These are phyloP conservation scores for Bacidia gigantensis DNA, from an alignment of 495 filamentous ascomycete species.

Conservation along the genomic window DNA sequence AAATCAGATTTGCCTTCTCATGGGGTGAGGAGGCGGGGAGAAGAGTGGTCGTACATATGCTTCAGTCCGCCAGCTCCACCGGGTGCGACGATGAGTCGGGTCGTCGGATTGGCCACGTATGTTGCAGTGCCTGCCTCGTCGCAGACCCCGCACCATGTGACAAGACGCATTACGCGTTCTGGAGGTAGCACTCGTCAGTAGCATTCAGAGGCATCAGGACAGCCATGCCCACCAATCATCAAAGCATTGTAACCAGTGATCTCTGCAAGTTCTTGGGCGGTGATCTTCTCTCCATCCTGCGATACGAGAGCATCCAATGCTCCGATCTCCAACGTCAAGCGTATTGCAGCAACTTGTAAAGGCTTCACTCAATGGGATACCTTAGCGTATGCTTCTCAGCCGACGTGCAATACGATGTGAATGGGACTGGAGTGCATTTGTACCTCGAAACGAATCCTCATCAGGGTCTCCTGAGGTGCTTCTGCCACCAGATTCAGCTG, in stretches of 20 bases:
- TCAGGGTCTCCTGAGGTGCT: constrained; percentile 18
- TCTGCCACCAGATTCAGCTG: constrained; percentile 18
- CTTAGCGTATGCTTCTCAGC: neutral
- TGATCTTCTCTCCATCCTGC: constrained; percentile 7
- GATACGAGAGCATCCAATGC: constrained; percentile 1
- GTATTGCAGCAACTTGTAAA: constrained; percentile 4
- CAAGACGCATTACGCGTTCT: constrained; percentile 13
- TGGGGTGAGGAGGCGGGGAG: neutral
- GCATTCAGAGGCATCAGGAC: neutral
- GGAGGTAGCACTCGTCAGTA: constrained; percentile 5
- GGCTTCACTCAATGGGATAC: neutral
- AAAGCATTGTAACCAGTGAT: constrained; percentile 4
- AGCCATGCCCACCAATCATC: constrained; percentile 6
- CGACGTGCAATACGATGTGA: neutral
- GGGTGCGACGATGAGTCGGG: constrained; percentile 14
- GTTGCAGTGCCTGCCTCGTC: constrained; percentile 15
- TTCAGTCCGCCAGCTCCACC: constrained; percentile 18
- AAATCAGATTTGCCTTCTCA: neutral
- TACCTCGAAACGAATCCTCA: constrained; percentile 19
- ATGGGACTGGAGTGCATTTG: neutral
- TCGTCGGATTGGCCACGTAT: constrained; percentile 18
- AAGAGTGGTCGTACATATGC: constrained; percentile 13
- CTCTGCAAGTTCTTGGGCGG: constrained; percentile 1
- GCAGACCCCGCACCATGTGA: constrained; percentile 18
- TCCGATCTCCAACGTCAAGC: constrained; percentile 7